A percentile compares a stretch with the other conserved stretches of the same genome.
phyloP scores from a whole-genome alignment of 805 yeast genomes.

The Metschnikowia sp. region DNA sequence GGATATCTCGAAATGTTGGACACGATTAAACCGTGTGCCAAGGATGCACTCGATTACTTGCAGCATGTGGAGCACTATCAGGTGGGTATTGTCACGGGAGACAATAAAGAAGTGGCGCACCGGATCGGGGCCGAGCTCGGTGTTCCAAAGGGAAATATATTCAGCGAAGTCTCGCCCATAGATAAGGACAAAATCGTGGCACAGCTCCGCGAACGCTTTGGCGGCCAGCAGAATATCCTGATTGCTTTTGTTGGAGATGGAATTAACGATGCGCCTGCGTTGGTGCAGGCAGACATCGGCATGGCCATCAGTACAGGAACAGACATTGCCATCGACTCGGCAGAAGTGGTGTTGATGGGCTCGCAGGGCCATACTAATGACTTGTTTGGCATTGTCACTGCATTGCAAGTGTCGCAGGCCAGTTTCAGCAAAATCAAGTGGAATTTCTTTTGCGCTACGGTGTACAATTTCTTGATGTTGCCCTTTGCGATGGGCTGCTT shows the following conservation, averaged over 20 bases:
- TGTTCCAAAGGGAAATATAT: conserved; percentile 59
- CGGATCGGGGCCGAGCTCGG: conserved; percentile 66
- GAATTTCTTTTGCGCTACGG: conserved; percentile 83
- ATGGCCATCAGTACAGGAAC: conserved; percentile 91
- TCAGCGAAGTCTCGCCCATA: conserved; percentile 59
- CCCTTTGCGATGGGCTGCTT: conserved; percentile 95
- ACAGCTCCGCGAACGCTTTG: conserved; percentile 47
- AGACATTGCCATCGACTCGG: conserved; percentile 95
- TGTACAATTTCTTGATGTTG: conserved; percentile 79
- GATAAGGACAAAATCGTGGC: conserved; percentile 69
- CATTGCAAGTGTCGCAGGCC: conserved; percentile 62
- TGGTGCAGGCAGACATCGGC: conserved; percentile 84
- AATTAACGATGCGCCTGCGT: conserved; percentile 95
- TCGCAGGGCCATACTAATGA: conserved; percentile 23
- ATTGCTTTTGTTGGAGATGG: conserved; percentile 97
- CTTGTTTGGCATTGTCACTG: conserved; percentile 52
- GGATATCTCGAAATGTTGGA: conserved; percentile 74
- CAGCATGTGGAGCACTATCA: conserved; percentile 45
- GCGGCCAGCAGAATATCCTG: conserved; percentile 28
- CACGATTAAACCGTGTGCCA: conserved; percentile 62
- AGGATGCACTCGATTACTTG: conserved; percentile 55
- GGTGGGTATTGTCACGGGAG: conserved; percentile 92
- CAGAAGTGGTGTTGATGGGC: conserved; percentile 78
- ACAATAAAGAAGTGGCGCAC: conserved; percentile 58
- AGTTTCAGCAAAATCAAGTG: conserved; percentile 73